Evolutionary conservation across 306 rosid genomes (phyloP).

Genomic region (Boehmeria nivea): DNA sequence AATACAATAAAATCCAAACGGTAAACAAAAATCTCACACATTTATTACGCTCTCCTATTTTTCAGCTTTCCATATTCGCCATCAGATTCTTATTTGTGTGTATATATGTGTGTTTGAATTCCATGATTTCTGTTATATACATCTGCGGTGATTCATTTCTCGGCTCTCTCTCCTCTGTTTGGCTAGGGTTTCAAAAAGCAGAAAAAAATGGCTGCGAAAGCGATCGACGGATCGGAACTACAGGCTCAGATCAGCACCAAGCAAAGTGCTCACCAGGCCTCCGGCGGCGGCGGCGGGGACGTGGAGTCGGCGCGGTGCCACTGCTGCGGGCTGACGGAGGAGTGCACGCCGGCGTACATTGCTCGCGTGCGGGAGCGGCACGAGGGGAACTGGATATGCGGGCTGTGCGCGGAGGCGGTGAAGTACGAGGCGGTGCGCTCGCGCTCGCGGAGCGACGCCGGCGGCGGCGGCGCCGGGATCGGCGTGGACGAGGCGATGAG

Average conservation of each 20-base stretch:
- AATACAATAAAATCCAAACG: too few species aligned
- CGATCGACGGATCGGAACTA: conserved; percentile 13
- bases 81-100: too few species aligned
- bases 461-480: conserved; percentile 18
- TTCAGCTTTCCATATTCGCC: too few species aligned
- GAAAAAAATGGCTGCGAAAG: conserved; percentile 13
- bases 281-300: background rate
- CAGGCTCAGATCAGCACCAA: background rate
- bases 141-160: too few species aligned
- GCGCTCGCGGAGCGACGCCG: conserved; percentile 24
- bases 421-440: conserved; percentile 47
- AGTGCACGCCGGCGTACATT: conserved; percentile 67
- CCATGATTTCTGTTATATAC: too few species aligned
- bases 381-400: conserved; percentile 75
- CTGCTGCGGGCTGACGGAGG: conserved; percentile 73
- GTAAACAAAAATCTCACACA: too few species aligned
- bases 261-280: background rate
- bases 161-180: too few species aligned
- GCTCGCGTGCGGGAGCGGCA: conserved; percentile 46
- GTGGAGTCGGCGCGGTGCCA: conserved; percentile 50
- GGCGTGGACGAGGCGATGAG: conserved; percentile 54
- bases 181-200: background rate
- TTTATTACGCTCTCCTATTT: too few species aligned
- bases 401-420: conserved; percentile 72
- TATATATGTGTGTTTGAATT: too few species aligned